These are phyloP conservation scores for Neodidymelliopsis sp. DNA, from an alignment of 2,329 filamentous ascomycete genomes.

Conservation along the genomic window DNA sequence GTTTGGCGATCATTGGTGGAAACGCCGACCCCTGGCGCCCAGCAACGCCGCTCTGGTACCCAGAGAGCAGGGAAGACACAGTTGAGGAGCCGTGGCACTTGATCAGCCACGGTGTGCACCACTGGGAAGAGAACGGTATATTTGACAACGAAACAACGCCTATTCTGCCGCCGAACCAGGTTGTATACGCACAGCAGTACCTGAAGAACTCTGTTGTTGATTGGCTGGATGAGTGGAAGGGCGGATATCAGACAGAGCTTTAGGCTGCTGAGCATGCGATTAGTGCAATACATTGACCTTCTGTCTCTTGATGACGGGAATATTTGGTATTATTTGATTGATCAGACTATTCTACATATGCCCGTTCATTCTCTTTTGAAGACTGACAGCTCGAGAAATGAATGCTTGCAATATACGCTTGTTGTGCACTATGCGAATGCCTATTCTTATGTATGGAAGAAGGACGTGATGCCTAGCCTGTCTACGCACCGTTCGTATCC, in stretches of 20 bases:
- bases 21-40: slow-evolving; percentile 82
- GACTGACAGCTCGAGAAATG: too few relatives aligned
- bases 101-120: slow-evolving; percentile 78
- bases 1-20: slow-evolving; percentile 80
- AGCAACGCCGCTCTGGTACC: slow-evolving; percentile 74
- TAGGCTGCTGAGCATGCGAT: too few relatives aligned
- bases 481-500: too few relatives aligned
- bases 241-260: slow-evolving; percentile 18
- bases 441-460: too few relatives aligned
- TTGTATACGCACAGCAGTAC: slow-evolving; percentile 65
- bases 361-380: neutral
- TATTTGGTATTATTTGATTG: too few relatives aligned
- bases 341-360: neutral
- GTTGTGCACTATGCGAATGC: too few relatives aligned
- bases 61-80: slow-evolving; percentile 65
- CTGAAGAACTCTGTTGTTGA: slow-evolving; percentile 68
- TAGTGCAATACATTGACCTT: too few relatives aligned
- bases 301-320: too few relatives aligned
- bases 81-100: slow-evolving; percentile 74
- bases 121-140: slow-evolving; percentile 80
- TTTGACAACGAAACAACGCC: slow-evolving; percentile 67
- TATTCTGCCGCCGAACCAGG: slow-evolving; percentile 64
- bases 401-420: too few relatives aligned
- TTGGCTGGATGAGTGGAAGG: slow-evolving; percentile 63
- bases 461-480: too few relatives aligned